Base-by-base conservation (phyloP, 176 grass and related monocot genomes). In the Triticum dicoccoides region DNA sequence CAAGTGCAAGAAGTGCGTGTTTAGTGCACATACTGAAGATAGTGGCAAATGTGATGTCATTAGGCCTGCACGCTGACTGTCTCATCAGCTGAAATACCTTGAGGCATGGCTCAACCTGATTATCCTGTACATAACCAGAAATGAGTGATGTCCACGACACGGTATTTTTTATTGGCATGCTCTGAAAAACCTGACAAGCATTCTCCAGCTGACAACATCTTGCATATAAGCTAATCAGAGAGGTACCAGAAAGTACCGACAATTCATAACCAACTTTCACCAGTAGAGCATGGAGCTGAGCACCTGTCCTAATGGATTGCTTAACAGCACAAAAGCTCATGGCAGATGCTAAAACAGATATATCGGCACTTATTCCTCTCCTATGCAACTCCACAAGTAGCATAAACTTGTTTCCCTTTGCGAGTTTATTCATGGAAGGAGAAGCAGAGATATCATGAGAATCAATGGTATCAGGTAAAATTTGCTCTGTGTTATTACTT, bases 61-160 rank as follows among this genome's bases (percentile, higher is more conserved):
- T 94, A 69, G 87, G 92, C 63, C 86, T 88, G 84, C 84, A 89
- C 21, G 5, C 30, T 5, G 86, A 86, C 58, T 30, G 69, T 78
- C 81, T 91, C 92, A 94, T 91, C 32, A 73, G 12, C 23, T 62
- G 54, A 90, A 90, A 87, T 14, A 90, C 42, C 78, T 73, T 44
- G 45, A 90, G 80, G 64, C 80, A 87, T 83, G 84, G 58, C 47
- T 87, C 80, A 41, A 90, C 75, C 58, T 79, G 69, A 65, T 72
- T 81, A 71, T 87, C 45, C 69, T 89, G 83, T 4, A 77, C 80
- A 38, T 87, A 95, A 51, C 90, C 85, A 83, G 90, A 89, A 90
- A 95, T 88, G 9, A 95, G 68, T 73, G 90, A 69, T 78, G 93
- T 92, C 88, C 90, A 92, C 12, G 86, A 86, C 34, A 95, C 88